Evolutionary conservation across 2,329 filamentous ascomycete genomes (phyloP).

Genomic region (Septoria petroselini): DNA sequence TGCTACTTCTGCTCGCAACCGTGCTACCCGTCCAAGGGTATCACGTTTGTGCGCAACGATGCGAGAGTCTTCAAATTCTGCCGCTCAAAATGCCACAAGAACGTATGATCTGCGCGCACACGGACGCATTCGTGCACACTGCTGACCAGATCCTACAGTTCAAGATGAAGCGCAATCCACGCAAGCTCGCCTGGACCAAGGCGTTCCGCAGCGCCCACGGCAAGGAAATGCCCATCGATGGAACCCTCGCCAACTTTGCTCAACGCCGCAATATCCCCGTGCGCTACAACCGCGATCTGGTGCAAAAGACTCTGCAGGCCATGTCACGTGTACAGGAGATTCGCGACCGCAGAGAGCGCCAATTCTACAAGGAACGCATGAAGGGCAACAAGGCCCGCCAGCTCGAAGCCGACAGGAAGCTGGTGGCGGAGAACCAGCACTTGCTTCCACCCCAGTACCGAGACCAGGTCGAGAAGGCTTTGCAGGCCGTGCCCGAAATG

Average conservation of each 20-base stretch:
- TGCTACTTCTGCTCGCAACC: conserved; percentile 71
- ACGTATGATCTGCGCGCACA: conserved; percentile 33
- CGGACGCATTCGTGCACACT: conserved; percentile 10
- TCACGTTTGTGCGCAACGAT: conserved; percentile 66
- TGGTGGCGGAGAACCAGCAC: conserved; percentile 90
- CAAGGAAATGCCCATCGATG: conserved; percentile 87
- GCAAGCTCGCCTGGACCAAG: conserved; percentile 97
- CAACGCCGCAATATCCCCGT: conserved; percentile 90
- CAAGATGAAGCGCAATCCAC: conserved; percentile 97
- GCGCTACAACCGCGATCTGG: conserved; percentile 91
- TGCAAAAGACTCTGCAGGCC: conserved; percentile 80
- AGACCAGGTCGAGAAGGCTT: conserved; percentile 48
- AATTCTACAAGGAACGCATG: conserved; percentile 93
- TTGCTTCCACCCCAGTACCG: conserved; percentile 65
- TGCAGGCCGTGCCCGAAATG: conserved; percentile 56
- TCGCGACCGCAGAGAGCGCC: conserved; percentile 74
- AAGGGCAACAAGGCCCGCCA: conserved; percentile 82
- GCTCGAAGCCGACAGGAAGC: conserved; percentile 74
- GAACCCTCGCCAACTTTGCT: conserved; percentile 78
- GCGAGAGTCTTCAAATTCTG: conserved; percentile 66
- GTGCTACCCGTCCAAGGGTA: conserved; percentile 62
- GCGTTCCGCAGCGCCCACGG: conserved; percentile 79
- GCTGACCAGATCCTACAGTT: conserved; percentile 51
- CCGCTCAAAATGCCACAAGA: conserved; percentile 65
- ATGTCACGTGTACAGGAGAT: conserved; percentile 92